Conservation (phyloP, 345 rosid genomes). For the Rubroshorea leprosula region DNA sequence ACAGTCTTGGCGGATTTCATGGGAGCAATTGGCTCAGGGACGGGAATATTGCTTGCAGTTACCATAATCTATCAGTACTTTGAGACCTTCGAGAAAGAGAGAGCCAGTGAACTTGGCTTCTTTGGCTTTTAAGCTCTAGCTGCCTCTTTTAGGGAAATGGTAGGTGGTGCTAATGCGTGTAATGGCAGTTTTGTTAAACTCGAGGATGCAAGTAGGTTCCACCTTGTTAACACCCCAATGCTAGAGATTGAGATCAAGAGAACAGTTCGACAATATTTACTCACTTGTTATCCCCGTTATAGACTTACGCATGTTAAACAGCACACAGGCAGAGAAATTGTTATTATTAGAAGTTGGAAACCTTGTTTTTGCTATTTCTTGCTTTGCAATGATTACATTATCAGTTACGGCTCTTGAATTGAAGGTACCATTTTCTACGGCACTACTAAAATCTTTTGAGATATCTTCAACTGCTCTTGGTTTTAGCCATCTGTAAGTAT, state of each 20-base stretch:
- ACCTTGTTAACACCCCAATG: constrained; percentile 6
- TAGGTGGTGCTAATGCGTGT: constrained; percentile 10
- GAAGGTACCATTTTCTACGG: no score
- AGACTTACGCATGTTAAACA: no score
- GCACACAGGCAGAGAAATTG: no score
- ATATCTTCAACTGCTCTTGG: no score
- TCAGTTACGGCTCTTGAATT: no score
- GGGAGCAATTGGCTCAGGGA: constrained; percentile 81
- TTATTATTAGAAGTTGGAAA: no score
- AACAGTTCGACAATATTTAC: no score
- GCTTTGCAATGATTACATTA: no score
- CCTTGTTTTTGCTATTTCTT: no score
- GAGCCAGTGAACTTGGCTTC: constrained; percentile 74
- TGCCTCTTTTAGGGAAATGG: background rate
- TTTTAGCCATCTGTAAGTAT: no score
- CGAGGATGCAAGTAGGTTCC: constrained; percentile 7
- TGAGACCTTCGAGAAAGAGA: constrained; percentile 71
- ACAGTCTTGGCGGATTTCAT: constrained; percentile 71
- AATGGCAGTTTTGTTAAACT: constrained; percentile 3
- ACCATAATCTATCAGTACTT: constrained; percentile 67
- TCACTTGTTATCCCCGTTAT: no score
- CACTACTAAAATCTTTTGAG: no score
- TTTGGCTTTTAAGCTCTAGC: constrained; percentile 46
- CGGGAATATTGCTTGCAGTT: constrained; percentile 68
- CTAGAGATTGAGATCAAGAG: background rate